Percentiles rank a stretch among this genome's conserved stretches.
phyloP scores from a whole-genome alignment of 306 rosid genomes.

The Aeschynomene evenia region DNA sequence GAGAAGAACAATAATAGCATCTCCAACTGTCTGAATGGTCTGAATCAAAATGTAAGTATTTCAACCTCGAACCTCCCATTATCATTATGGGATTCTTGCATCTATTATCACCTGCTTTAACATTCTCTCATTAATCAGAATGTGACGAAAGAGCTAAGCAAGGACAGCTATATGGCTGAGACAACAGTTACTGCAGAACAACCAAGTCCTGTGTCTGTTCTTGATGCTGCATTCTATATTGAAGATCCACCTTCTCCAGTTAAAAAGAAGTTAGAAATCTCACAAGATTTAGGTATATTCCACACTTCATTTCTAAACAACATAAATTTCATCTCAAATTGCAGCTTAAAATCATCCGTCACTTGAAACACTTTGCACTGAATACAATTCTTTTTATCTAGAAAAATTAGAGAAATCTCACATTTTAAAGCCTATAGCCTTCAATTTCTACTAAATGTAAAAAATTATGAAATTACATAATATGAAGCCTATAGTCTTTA shows the following conservation, averaged over 20 bases:
- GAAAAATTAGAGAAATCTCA: too few species aligned
- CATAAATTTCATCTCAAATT: background rate
- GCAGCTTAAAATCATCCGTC: background rate
- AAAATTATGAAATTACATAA: too few species aligned
- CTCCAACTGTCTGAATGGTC: slow-evolving; percentile 30
- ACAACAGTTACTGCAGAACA: slow-evolving; percentile 57
- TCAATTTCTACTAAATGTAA: too few species aligned
- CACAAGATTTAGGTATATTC: slow-evolving; percentile 54
- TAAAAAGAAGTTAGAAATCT: slow-evolving; percentile 66
- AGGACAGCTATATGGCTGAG: slow-evolving; percentile 40
- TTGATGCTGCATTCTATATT: slow-evolving; percentile 72
- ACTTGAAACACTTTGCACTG: background rate
- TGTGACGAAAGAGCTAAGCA: slow-evolving; percentile 34
- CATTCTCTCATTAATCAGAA: slow-evolving; percentile 45
- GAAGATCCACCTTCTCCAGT: slow-evolving; percentile 98
- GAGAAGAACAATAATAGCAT: slow-evolving; percentile 24
- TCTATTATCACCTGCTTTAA: slow-evolving; percentile 28
- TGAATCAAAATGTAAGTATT: slow-evolving; percentile 47
- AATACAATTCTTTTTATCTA: background rate
- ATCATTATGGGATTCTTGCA: slow-evolving; percentile 11
- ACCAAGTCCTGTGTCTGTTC: slow-evolving; percentile 96
- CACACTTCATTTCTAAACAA: slow-evolving; percentile 20
- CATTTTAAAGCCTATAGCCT: too few species aligned
- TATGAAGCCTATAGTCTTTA: too few species aligned
- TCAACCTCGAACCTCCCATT: too few species aligned